Evolutionary conservation across 257 asterid species (phyloP).

Genomic region (Parsonsia alboflavescens): DNA sequence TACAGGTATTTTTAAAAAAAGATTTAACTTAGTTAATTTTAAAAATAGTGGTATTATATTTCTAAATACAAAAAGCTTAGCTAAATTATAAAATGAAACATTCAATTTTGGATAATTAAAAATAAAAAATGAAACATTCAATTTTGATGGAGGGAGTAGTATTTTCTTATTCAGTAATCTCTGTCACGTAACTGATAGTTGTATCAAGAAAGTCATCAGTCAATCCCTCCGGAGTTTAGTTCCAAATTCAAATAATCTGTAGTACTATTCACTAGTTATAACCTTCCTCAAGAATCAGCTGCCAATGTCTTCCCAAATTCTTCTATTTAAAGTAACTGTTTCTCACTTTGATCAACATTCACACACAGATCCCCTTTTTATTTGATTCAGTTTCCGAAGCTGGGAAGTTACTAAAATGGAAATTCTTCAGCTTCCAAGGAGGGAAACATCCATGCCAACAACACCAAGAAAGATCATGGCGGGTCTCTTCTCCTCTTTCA

Average conservation of each 20-base stretch:
- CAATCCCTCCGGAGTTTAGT: background rate
- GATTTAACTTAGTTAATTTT: too few species aligned
- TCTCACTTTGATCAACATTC: background rate
- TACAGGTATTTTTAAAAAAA: too few species aligned
- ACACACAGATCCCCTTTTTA: background rate
- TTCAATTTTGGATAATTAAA: too few species aligned
- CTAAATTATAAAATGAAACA: too few species aligned
- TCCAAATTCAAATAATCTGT: background rate
- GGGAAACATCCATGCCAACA: conserved; percentile 21
- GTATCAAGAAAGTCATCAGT: background rate
- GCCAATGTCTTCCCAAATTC: background rate
- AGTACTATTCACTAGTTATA: background rate
- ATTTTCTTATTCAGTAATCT: background rate
- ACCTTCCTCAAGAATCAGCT: conserved; percentile 2
- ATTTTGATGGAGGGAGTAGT: too few species aligned
- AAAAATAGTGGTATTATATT: too few species aligned
- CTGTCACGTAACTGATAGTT: background rate
- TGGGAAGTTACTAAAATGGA: conserved; percentile 30
- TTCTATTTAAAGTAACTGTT: background rate
- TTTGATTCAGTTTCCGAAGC: background rate
- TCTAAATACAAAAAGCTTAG: too few species aligned
- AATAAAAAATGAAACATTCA: too few species aligned
- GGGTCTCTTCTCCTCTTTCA: conserved; percentile 27
- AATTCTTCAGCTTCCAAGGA: conserved; percentile 23
- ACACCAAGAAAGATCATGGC: conserved; percentile 31